These are phyloP conservation scores for Candida michaelii DNA, from an alignment of 805 yeast species.

Conservation along the genomic window DNA sequence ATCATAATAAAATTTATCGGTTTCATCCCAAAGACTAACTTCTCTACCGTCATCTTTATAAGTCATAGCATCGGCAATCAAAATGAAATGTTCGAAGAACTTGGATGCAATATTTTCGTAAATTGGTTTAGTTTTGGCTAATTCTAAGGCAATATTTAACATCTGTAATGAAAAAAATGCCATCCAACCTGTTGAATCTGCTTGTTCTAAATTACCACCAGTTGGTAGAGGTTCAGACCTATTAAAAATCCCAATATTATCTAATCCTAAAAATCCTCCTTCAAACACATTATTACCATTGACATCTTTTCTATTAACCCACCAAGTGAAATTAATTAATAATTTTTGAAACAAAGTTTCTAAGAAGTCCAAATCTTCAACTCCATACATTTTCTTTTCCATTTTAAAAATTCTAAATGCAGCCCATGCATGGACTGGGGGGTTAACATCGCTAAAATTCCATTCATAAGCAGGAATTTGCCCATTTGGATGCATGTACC, in stretches of 20 bases:
- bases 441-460: conserved; percentile 95
- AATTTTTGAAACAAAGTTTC: conserved; percentile 93
- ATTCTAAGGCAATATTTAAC: conserved; percentile 89
- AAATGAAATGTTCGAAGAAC: conserved; percentile 87
- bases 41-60: conserved; percentile 49
- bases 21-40: conserved; percentile 84
- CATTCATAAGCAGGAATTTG: conserved; percentile 96
- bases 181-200: conserved; percentile 98
- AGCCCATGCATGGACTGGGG: conserved; percentile 98
- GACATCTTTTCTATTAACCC: conserved; percentile 90
- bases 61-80: conserved; percentile 93
- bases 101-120: conserved; percentile 93
- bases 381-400: conserved; percentile 82
- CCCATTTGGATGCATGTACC: conserved; percentile 99
- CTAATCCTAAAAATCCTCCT: conserved; percentile 92
- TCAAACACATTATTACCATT: conserved; percentile 88
- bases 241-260: conserved; percentile 89
- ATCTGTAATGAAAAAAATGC: conserved; percentile 87
- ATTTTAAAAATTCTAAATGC: conserved; percentile 83
- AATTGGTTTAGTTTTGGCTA: conserved; percentile 79
- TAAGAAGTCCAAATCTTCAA: conserved; percentile 75
- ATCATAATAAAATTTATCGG: conserved; percentile 86
- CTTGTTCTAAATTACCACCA: conserved; percentile 87
- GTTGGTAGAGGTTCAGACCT: conserved; percentile 92
- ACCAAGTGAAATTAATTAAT: conserved; percentile 90